Evolutionary conservation across 352 stramenopile species (phyloP).

Genomic region (Phytophthora pluvialis): DNA sequence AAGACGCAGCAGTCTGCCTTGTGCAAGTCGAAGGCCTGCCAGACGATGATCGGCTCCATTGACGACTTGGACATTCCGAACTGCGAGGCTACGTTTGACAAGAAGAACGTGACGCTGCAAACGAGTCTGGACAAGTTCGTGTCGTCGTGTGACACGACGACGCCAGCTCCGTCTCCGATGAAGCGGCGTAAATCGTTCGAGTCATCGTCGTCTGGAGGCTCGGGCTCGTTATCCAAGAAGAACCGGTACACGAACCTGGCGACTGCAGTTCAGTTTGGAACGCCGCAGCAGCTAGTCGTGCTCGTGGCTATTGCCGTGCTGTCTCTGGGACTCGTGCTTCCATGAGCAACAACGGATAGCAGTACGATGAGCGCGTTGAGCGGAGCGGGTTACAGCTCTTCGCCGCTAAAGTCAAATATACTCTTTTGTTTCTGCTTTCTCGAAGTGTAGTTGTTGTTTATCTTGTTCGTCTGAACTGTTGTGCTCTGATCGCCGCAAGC

Average conservation of each 20-base stretch:
- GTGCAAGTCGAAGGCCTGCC: conserved; percentile 53
- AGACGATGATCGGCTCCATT: conserved; percentile 57
- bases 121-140: conserved; percentile 54
- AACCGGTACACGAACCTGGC: conserved; percentile 21
- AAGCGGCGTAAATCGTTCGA: conserved; percentile 50
- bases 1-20: conserved; percentile 39
- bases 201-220: conserved; percentile 30
- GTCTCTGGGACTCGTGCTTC: conserved; percentile 21
- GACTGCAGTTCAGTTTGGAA: conserved; percentile 23
- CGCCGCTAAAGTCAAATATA: conserved; percentile 14
- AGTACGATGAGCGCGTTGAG: not conserved
- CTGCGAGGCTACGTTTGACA: conserved; percentile 54
- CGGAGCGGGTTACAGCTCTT: not conserved
- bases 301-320: conserved; percentile 18
- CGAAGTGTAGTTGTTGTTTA: not conserved
- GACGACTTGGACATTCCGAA: conserved; percentile 64
- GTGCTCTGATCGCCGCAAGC: too few relatives aligned
- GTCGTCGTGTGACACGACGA: conserved; percentile 46
- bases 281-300: conserved; percentile 25
- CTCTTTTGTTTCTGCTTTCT: conserved; percentile 2
- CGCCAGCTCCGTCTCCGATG: conserved; percentile 39
- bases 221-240: conserved; percentile 23
- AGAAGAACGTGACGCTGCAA: conserved; percentile 63
- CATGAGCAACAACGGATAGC: not conserved
- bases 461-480: too few relatives aligned